Percentiles rank a stretch among this genome's conserved stretches.
Conservation (phyloP, 768 basidiomycete species). For the Terana coerulea region DNA sequence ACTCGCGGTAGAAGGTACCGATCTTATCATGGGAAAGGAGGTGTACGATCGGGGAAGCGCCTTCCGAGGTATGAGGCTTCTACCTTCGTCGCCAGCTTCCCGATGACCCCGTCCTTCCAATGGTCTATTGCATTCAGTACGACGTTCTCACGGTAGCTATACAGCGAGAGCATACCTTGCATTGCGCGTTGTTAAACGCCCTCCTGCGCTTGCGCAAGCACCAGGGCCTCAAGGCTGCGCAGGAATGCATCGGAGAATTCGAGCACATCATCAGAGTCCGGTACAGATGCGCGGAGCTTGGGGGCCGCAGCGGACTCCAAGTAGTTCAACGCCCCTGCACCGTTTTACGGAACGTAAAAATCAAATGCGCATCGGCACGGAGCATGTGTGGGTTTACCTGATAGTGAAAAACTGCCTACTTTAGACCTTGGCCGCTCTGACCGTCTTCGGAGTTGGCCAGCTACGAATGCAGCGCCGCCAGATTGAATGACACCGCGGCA, state of each 20-base stretch:
- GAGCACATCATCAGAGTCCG: slow-evolving; percentile 50
- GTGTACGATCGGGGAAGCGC: too few species aligned
- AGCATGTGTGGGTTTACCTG: slow-evolving; percentile 44
- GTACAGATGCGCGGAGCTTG: slow-evolving; percentile 39
- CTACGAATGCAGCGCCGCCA: slow-evolving; percentile 82
- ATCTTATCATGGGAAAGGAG: slow-evolving; percentile 35
- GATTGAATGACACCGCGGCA: slow-evolving; percentile 75
- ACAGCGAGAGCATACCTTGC: slow-evolving; percentile 46
- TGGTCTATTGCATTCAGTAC: slow-evolving; percentile 47
- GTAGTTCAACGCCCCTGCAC: slow-evolving; percentile 71
- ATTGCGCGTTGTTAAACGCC: slow-evolving; percentile 94
- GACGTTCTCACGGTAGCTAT: background rate
- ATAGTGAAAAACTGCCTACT: slow-evolving; percentile 65
- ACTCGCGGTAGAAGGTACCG: slow-evolving; percentile 59
- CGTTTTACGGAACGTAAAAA: slow-evolving; percentile 38
- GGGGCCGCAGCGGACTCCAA: slow-evolving; percentile 51
- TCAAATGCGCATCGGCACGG: too few species aligned
- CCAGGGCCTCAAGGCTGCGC: slow-evolving; percentile 63
- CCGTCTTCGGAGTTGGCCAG: slow-evolving; percentile 72
- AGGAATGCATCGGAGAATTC: slow-evolving; percentile 68
- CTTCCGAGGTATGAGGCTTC: too few species aligned
- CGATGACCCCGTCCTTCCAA: slow-evolving; percentile 78
- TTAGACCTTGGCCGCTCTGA: slow-evolving; percentile 71
- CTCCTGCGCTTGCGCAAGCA: slow-evolving; percentile 95
- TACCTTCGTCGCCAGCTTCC: slow-evolving; percentile 77